phyloP scores from a whole-genome alignment of 257 asterid species.

The Salvia rosmarinus region DNA sequence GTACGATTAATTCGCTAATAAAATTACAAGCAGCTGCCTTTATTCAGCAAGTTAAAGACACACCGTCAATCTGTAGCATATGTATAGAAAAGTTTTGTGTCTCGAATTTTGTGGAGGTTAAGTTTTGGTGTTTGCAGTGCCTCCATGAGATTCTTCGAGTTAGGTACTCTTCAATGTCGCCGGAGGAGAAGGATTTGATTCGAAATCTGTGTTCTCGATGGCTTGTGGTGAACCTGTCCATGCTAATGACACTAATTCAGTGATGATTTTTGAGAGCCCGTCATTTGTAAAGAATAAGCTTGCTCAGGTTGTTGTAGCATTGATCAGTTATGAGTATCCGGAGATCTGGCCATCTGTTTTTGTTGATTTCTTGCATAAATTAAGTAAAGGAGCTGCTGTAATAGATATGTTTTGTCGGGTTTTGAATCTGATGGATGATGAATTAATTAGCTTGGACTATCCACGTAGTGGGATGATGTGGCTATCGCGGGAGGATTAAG shows the following conservation, averaged over 20 bases:
- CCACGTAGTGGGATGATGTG: constrained; percentile 74
- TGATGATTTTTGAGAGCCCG: constrained; percentile 72
- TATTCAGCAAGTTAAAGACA: constrained; percentile 72
- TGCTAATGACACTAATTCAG: constrained; percentile 52
- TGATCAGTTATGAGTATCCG: constrained; percentile 85
- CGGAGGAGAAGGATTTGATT: constrained; percentile 72
- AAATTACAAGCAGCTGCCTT: constrained; percentile 76
- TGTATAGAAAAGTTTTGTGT: constrained; percentile 72
- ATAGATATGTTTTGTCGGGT: constrained; percentile 96
- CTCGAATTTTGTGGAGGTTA: constrained; percentile 71
- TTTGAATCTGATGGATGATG: constrained; percentile 79
- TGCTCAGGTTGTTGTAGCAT: constrained; percentile 87
- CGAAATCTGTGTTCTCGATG: constrained; percentile 71
- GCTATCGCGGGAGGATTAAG: constrained; percentile 70
- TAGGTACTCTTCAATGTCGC: constrained; percentile 66
- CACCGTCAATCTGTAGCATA: constrained; percentile 66
- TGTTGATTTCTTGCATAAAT: constrained; percentile 72
- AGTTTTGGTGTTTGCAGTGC: constrained; percentile 94
- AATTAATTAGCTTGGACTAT: constrained; percentile 79
- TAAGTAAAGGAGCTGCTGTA: constrained; percentile 70
- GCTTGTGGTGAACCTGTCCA: constrained; percentile 61
- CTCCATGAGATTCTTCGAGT: constrained; percentile 72
- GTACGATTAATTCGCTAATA: constrained; percentile 57
- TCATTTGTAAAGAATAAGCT: constrained; percentile 85
- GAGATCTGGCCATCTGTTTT: constrained; percentile 80